Evolutionary conservation across 805 yeast species (phyloP).

Genomic region (Cyberlindnera sargentensis): DNA sequence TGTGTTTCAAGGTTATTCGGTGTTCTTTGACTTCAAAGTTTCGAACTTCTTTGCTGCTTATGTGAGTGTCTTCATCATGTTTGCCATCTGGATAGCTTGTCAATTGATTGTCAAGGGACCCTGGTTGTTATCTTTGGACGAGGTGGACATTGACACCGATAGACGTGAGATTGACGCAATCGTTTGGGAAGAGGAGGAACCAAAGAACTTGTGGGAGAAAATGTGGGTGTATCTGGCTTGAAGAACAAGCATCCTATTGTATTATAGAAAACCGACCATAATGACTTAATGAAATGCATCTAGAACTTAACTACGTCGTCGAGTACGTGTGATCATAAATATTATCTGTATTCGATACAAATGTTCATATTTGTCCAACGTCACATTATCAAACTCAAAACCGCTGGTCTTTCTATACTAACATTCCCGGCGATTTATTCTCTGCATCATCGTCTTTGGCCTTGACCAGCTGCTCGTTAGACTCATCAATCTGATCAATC

Average conservation of each 20-base stretch:
- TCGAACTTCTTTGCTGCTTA: conserved; percentile 60
- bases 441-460: too few relatives aligned
- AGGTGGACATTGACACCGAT: conserved; percentile 22
- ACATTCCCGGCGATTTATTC: too few relatives aligned
- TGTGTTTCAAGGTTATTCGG: conserved; percentile 66
- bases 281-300: too few relatives aligned
- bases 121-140: conserved; percentile 26
- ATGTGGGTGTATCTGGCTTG: conserved; percentile 33
- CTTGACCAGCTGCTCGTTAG: too few relatives aligned
- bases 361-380: too few relatives aligned
- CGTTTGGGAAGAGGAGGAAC: conserved; percentile 49
- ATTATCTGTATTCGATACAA: too few relatives aligned
- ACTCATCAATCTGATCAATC: too few relatives aligned
- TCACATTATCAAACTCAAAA: too few relatives aligned
- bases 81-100: conserved; percentile 46
- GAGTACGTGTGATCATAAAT: too few relatives aligned
- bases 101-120: conserved; percentile 46
- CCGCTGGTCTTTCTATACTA: too few relatives aligned
- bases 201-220: conserved; percentile 48
- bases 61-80: conserved; percentile 59
- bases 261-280: too few relatives aligned
- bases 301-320: too few relatives aligned
- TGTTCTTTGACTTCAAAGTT: conserved; percentile 51
- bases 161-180: conserved; percentile 29
- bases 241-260: background rate